Conservation (phyloP, 805 yeast species). For the Saccharomycopsis schoenii region DNA sequence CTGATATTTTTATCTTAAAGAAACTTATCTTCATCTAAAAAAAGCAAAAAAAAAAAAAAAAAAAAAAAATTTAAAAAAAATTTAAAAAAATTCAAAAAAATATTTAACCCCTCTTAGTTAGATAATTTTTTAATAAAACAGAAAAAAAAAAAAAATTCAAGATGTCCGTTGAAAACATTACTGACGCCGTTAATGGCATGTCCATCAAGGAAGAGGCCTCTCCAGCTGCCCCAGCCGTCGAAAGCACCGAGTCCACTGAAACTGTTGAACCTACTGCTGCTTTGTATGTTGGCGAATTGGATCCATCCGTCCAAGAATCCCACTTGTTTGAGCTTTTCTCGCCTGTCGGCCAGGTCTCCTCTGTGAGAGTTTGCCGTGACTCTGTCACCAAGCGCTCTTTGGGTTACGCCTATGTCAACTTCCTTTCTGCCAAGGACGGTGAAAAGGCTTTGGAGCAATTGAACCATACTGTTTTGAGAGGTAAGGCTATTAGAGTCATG, state of each 20-base stretch:
- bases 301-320: slow-evolving; percentile 88
- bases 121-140: background rate
- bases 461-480: slow-evolving; percentile 89
- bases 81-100: background rate
- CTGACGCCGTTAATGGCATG: slow-evolving; percentile 8
- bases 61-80: background rate
- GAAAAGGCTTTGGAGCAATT: slow-evolving; percentile 89
- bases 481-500: slow-evolving; percentile 97
- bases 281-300: slow-evolving; percentile 95
- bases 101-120: background rate
- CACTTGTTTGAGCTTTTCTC: slow-evolving; percentile 89
- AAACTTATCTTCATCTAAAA: background rate
- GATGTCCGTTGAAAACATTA: slow-evolving; percentile 12
- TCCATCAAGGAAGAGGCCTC: slow-evolving; percentile 10
- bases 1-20: background rate
- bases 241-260: slow-evolving; percentile 26
- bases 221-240: slow-evolving; percentile 24
- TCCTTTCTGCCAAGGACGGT: slow-evolving; percentile 80
- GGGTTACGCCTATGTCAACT: slow-evolving; percentile 98
- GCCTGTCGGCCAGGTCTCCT: slow-evolving; percentile 88
- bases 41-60: background rate
- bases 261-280: slow-evolving; percentile 65
- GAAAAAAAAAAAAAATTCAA: slow-evolving; percentile 1
- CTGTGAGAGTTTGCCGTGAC: slow-evolving; percentile 98
- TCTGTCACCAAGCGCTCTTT: slow-evolving; percentile 93